phyloP scores from a whole-genome alignment of 768 basidiomycete genomes.

The Suillus clintonianus region DNA sequence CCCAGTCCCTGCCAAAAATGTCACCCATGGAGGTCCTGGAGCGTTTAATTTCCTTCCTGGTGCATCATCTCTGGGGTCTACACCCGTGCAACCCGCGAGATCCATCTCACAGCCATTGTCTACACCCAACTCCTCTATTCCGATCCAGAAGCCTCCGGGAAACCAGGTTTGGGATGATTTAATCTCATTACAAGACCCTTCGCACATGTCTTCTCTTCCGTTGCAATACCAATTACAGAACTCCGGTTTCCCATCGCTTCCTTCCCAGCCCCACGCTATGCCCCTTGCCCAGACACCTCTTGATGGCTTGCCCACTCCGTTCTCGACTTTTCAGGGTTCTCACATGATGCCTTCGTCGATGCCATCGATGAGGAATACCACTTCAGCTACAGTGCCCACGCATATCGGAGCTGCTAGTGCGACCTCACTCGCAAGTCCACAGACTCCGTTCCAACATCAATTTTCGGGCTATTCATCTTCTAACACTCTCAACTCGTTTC shows the following conservation, averaged over 20 bases:
- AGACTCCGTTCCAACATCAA: constrained; percentile 29
- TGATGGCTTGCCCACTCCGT: constrained; percentile 17
- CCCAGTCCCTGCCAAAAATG: constrained; percentile 27
- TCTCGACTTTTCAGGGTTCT: constrained; percentile 15
- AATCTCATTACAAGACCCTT: constrained; percentile 45
- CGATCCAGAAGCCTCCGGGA: constrained; percentile 20
- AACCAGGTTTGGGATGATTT: constrained; percentile 61
- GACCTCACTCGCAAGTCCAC: constrained; percentile 11
- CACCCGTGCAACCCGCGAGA: constrained; percentile 17
- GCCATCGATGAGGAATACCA: background rate
- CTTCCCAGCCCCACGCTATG: constrained; percentile 17
- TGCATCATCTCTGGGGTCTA: constrained; percentile 7
- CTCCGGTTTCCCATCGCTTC: constrained; percentile 3
- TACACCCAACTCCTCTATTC: constrained; percentile 7
- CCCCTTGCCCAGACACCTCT: constrained; percentile 9
- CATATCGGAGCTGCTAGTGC: constrained; percentile 24
- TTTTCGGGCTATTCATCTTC: constrained; percentile 14
- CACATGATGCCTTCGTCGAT: constrained; percentile 6
- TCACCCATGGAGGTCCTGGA: constrained; percentile 15
- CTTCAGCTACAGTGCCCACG: constrained; percentile 14
- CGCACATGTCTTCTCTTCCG: constrained; percentile 44
- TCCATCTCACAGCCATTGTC: constrained; percentile 41
- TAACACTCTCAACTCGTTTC: constrained; percentile 6
- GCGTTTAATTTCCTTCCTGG: constrained; percentile 14
- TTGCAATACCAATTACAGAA: constrained; percentile 37